These are phyloP conservation scores for Spathaspora sp. DNA, from an alignment of 805 yeast species.

Conservation along the genomic window DNA sequence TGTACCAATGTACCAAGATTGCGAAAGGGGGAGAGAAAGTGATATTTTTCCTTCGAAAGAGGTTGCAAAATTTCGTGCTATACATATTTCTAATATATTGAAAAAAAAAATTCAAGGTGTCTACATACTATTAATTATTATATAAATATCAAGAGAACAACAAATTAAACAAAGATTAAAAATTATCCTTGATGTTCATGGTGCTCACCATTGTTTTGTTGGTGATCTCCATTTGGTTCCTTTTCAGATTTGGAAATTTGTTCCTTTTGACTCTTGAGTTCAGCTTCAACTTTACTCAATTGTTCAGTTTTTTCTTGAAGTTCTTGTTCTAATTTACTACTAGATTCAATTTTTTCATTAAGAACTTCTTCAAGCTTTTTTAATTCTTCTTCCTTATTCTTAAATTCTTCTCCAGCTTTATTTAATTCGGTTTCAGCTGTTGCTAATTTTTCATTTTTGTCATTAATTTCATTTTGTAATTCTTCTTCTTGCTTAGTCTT, in stretches of 20 bases:
- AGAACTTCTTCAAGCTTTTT: slow-evolving; percentile 1
- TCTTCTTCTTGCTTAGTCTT: background rate
- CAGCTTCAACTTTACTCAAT: background rate
- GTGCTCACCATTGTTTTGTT: background rate
- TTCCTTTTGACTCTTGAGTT: background rate
- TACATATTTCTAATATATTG: background rate
- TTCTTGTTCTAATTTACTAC: slow-evolving; percentile 1
- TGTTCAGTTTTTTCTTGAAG: slow-evolving; percentile 1
- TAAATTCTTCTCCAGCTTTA: background rate
- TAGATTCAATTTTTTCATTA: background rate
- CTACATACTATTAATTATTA: background rate
- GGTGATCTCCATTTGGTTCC: background rate
- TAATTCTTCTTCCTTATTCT: background rate
- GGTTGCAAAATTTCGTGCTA: too few species aligned
- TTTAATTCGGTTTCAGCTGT: background rate
- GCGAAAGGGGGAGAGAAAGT: too few species aligned
- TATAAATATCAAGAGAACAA: background rate
- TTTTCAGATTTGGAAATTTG: background rate
- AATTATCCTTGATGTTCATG: background rate
- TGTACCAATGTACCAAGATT: too few species aligned
- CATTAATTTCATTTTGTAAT: slow-evolving; percentile 1
- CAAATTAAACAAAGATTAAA: background rate
- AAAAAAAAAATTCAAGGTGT: background rate
- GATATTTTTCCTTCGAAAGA: too few species aligned
- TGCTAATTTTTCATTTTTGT: slow-evolving; percentile 1